Conservation (phyloP, 2,329 filamentous ascomycete genomes). For the Aspergillus viridinutans region DNA sequence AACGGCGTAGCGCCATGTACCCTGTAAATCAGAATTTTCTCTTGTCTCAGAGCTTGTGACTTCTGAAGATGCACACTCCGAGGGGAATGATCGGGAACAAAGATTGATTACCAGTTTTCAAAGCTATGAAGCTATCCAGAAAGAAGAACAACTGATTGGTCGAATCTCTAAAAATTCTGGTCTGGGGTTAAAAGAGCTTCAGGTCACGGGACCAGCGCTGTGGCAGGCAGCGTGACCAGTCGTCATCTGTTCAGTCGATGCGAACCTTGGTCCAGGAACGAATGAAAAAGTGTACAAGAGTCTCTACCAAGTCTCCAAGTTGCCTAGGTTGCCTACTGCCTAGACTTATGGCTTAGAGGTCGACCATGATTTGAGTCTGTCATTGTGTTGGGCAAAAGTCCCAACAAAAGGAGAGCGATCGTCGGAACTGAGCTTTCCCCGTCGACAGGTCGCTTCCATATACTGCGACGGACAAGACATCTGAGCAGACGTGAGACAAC, state of each 20-base stretch:
- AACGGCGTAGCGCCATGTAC: not conserved
- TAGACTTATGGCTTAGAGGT: not conserved
- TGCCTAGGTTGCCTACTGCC: not conserved
- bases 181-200: not conserved
- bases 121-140: not conserved
- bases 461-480: not conserved
- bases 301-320: not conserved
- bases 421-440: conserved; percentile 15
- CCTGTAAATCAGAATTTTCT: not conserved
- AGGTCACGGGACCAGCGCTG: conserved; percentile 12
- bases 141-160: not conserved
- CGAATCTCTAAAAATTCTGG: not conserved
- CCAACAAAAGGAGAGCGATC: conserved; percentile 24
- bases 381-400: conserved; percentile 20
- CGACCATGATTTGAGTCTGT: not conserved
- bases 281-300: not conserved
- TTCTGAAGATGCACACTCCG: not conserved
- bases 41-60: not conserved
- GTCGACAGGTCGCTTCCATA: not conserved
- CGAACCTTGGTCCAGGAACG: not conserved
- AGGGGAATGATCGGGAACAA: not conserved
- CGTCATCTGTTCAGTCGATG: not conserved
- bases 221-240: not conserved
- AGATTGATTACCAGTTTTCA: not conserved
- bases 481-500: not conserved